phyloP scores from a whole-genome alignment of 192 early-diverging fungal species.

The Umbelopsis ramanniana region DNA sequence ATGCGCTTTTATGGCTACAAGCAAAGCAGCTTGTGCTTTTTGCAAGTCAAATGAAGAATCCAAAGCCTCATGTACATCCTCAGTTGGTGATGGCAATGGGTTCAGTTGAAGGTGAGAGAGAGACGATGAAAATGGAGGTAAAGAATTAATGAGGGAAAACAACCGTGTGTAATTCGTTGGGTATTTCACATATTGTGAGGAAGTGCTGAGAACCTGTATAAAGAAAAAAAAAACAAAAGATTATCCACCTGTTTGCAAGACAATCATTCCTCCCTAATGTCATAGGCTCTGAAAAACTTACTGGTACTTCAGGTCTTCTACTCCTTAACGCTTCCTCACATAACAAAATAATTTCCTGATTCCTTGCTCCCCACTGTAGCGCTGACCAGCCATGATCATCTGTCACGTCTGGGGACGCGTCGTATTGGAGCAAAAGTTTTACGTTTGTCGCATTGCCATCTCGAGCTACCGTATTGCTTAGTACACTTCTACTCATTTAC shows the following conservation, averaged over 20 bases:
- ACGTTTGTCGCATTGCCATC: constrained; percentile 65
- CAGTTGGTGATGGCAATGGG: constrained; percentile 10
- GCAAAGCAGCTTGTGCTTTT: constrained; percentile 48
- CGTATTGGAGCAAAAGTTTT: constrained; percentile 50
- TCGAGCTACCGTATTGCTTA: constrained; percentile 42
- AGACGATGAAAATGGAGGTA: constrained; percentile 38
- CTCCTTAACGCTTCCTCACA: constrained; percentile 56
- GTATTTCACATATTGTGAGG: constrained; percentile 40
- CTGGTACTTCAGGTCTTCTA: constrained; percentile 46
- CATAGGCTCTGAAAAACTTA: constrained; percentile 28
- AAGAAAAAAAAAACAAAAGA: neutral
- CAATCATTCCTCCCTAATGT: neutral
- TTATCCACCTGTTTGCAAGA: neutral
- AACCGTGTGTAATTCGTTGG: constrained; percentile 51
- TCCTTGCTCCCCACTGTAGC: constrained; percentile 61
- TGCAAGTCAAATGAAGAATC: constrained; percentile 34
- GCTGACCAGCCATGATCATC: constrained; percentile 71
- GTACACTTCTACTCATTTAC: too few relatives aligned
- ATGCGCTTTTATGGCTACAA: constrained; percentile 62
- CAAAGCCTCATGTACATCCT: constrained; percentile 27
- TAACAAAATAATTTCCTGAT: constrained; percentile 61
- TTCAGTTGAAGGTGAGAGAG: constrained; percentile 42
- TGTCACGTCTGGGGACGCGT: constrained; percentile 58
- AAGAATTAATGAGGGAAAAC: constrained; percentile 47
- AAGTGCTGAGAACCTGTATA: neutral